Evolutionary conservation across 2,329 filamentous ascomycete genomes (phyloP).

Genomic region (Colletotrichum viniferum): DNA sequence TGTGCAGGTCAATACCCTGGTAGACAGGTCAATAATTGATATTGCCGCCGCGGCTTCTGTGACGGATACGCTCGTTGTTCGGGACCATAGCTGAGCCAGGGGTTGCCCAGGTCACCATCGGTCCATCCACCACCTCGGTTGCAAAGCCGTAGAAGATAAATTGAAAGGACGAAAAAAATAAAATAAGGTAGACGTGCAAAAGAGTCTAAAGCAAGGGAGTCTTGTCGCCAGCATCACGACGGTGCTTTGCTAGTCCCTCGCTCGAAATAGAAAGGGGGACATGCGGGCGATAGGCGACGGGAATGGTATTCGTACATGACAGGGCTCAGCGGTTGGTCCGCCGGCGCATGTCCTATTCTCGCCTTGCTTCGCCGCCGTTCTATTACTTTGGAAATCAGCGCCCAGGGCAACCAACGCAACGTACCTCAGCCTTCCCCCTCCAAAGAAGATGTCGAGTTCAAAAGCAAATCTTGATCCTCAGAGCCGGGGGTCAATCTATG

Average conservation of each 20-base stretch:
- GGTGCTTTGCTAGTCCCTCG: background rate
- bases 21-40: background rate
- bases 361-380: background rate
- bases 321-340: background rate
- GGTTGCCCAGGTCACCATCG: background rate
- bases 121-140: background rate
- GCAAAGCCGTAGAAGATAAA: background rate
- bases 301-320: background rate
- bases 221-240: background rate
- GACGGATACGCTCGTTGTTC: background rate
- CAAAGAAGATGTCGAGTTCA: background rate
- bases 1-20: background rate
- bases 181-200: background rate
- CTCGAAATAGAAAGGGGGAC: background rate
- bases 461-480: background rate
- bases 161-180: background rate
- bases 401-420: background rate
- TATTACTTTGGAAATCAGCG: background rate
- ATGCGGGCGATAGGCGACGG: background rate
- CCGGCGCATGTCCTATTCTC: slow-evolving; percentile 7
- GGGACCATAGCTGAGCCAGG: background rate
- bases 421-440: background rate
- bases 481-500: background rate
- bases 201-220: background rate
- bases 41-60: background rate